phyloP scores from a whole-genome alignment of 495 filamentous ascomycete genomes.

The Ramalina intermedia region DNA sequence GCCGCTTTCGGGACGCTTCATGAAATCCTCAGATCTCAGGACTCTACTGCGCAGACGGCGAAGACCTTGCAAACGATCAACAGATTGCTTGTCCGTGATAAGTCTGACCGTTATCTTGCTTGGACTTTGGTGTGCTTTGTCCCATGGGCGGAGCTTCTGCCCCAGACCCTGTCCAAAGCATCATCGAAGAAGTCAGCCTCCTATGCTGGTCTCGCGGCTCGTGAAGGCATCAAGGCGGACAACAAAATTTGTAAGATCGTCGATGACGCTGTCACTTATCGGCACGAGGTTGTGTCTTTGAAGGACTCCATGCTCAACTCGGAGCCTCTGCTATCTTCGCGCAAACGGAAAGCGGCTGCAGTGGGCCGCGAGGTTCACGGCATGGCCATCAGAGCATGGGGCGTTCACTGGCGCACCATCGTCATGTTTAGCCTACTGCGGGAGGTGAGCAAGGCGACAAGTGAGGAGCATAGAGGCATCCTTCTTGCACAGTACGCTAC shows the following conservation, averaged over 20 bases:
- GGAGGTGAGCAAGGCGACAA: slow-evolving; percentile 35
- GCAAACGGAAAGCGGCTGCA: slow-evolving; percentile 25
- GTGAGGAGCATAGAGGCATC: slow-evolving; percentile 3
- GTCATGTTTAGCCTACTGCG: slow-evolving; percentile 55
- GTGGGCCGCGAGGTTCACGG: slow-evolving; percentile 41
- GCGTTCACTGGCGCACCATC: slow-evolving; percentile 59
- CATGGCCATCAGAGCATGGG: slow-evolving; percentile 67
- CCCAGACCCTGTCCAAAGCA: slow-evolving; percentile 21
- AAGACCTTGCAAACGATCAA: slow-evolving; percentile 32
- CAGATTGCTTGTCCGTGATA: slow-evolving; percentile 39
- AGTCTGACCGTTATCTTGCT: slow-evolving; percentile 48
- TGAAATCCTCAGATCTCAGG: slow-evolving; percentile 4
- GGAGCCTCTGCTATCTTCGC: slow-evolving; percentile 13
- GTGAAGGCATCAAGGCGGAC: slow-evolving; percentile 66
- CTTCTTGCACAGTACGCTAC: slow-evolving; percentile 29
- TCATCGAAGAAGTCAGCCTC: slow-evolving; percentile 35
- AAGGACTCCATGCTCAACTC: slow-evolving; percentile 35
- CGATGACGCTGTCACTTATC: slow-evolving; percentile 44
- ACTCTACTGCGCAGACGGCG: slow-evolving; percentile 27
- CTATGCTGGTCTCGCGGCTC: slow-evolving; percentile 41
- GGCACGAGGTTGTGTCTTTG: slow-evolving; percentile 40
- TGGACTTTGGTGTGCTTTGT: slow-evolving; percentile 64
- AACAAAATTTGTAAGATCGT: slow-evolving; percentile 57
- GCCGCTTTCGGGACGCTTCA: slow-evolving; percentile 34
- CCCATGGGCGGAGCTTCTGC: slow-evolving; percentile 55